Evolutionary conservation across 2,329 filamentous ascomycete genomes (phyloP).

Genomic region (Exserohilum turcica): DNA sequence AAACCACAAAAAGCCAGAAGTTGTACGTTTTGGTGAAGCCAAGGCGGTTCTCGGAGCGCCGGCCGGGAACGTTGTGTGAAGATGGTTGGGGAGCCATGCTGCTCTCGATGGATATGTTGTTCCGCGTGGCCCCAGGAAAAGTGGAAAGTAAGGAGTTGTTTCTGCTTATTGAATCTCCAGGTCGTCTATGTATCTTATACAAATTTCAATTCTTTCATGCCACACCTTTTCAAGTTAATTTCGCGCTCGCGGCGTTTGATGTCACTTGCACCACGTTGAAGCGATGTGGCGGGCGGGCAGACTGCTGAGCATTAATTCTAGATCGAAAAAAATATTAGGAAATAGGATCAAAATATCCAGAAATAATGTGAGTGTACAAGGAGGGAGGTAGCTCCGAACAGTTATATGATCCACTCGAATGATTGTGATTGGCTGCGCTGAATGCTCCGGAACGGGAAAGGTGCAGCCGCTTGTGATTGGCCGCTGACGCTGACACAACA

Average conservation of each 20-base stretch:
- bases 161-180: background rate
- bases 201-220: background rate
- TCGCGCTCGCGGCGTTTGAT: background rate
- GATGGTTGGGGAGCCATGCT: constrained; percentile 20
- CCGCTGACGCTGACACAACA: background rate
- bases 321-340: background rate
- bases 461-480: background rate
- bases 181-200: background rate
- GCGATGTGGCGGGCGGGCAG: background rate
- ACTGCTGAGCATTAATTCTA: background rate
- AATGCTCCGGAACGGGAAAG: constrained; percentile 12
- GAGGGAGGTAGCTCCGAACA: no score
- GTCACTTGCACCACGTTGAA: background rate
- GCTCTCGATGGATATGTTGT: background rate
- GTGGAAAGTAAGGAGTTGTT: background rate
- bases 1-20: background rate
- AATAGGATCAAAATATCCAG: background rate
- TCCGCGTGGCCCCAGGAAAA: background rate
- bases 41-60: constrained; percentile 45
- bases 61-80: constrained; percentile 16
- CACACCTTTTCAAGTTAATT: constrained; percentile 4
- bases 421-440: constrained; percentile 6
- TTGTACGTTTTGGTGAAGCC: constrained; percentile 57
- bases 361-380: background rate
- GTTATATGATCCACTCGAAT: background rate